Evolutionary conservation across 202 grass and related monocot genomes (phyloP), one percentile per base, ranked within the genome.

Genomic region (Dendrocalamus latiflorus): DNA sequence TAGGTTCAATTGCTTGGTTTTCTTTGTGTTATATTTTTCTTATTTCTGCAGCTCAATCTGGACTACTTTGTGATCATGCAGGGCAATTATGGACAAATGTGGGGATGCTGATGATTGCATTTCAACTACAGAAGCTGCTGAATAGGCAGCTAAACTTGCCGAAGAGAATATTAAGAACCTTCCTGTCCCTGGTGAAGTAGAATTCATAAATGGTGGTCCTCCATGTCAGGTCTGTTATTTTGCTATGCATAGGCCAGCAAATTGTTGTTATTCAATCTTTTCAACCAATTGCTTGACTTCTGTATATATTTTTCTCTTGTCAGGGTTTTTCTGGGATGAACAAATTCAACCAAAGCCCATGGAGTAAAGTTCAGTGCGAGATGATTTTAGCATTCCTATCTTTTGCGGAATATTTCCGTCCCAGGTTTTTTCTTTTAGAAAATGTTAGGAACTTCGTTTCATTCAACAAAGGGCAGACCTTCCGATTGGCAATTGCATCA

Each of bases 381-480:
- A n/a, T n/a, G n/a, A n/a, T n/a, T n/a, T n/a, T n/a, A n/a, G n/a
- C n/a, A n/a, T n/a, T n/a, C n/a, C n/a, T n/a, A n/a, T n/a, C 96
- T 73, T 99, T 99, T 48, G 93, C 88, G 4, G 96, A 99, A 78
- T 99, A 96, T 91, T 99, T 99, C 78, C 82, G 89, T 17, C 96
- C 96, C 47, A 93, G 81, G 85, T 99, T 84, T 68, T 99, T 99
- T 68, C 93, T 96, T 78, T 84, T 96, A 68, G 96, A 99, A 90
- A 99, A 99, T 76, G 96, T 99, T 42, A 86, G 96, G 82, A 99
- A 93, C 78, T 95, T 99, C 70, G 96, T 96, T 74, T 99, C 96
- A 0, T 99, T 99, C 85, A 99, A 99, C 81, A 99, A 99, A 90
- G 96, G 93, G 6, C 96, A 99, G 74, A 99, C 96, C 44, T 99